Base-by-base conservation (phyloP, 768 basidiomycete species). In the Suillus cothurnatus region DNA sequence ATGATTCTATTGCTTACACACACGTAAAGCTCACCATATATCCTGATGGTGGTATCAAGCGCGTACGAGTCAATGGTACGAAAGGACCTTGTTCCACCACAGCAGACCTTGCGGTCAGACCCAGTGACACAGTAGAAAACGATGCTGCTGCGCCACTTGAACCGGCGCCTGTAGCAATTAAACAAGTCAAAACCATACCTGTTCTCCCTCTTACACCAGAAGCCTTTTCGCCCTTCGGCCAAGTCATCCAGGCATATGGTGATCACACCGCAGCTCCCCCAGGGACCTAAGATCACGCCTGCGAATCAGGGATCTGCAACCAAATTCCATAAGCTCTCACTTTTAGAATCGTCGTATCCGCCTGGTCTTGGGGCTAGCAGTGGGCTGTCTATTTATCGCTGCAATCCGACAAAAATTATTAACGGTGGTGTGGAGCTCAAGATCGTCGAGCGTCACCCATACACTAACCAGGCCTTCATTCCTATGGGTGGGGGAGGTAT, bases 1-100 rank as follows among this genome's bases (percentile, higher is more conserved):
- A 86, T 21, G 78, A 82, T 58, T 85, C 78, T 15, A 76, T 75
- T 64, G 74, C 81, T 23, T 96, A 88, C 75, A 95, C 89, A 17
- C 97, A 99, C 76, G 85, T 98, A 64, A 87, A 89, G 70, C 79
- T 97, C 65, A 94, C 92, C 23, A 97, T 97, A 70, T 86, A 91
- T 74, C 97, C 97, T 1, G 97, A 99, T 72, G 97, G 97, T 50
- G 97, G 97, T 31, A 79, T 98, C 73, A 99, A 99, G 79, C 87
- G 97, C 28, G 81, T 99, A n/a, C 86, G 97, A 65, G 77, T 97
- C 58, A 81, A 88, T 68, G 94, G 97, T 6, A 79, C 82, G 62
- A 84, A 86, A 57, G 82, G 82, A 52, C 73, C 71, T 32, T 70
- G 65, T 38, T 58, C 66, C 32, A 62, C 57, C 61, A 41, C 64